Evolutionary conservation across 768 basidiomycete species (phyloP).

Genomic region (Inosperma sp.): DNA sequence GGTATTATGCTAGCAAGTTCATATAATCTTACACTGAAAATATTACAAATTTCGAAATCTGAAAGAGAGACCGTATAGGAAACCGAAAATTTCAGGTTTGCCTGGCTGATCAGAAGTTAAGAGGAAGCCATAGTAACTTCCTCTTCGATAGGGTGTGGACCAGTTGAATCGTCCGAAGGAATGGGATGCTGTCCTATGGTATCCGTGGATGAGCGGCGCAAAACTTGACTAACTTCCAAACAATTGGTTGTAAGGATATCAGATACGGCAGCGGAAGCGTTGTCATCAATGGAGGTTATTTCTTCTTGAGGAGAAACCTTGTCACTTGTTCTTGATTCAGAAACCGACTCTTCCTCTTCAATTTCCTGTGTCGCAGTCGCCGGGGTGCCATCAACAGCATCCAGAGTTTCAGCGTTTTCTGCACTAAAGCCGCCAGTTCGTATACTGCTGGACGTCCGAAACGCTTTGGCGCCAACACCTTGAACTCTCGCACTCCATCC

Average conservation of each 20-base stretch:
- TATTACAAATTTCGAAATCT: too few relatives aligned
- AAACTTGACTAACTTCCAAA: neutral
- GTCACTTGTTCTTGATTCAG: neutral
- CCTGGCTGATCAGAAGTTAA: neutral
- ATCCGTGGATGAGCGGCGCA: conserved; percentile 22
- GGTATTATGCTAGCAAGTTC: too few relatives aligned
- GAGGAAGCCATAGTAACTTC: neutral
- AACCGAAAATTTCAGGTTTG: too few relatives aligned
- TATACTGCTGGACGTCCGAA: conserved; percentile 58
- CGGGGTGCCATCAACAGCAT: conserved; percentile 24
- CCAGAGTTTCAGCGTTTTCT: conserved; percentile 37
- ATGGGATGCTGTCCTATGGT: conserved; percentile 20
- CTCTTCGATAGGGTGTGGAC: neutral
- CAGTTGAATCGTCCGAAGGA: neutral
- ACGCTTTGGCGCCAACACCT: conserved; percentile 47
- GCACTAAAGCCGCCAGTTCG: conserved; percentile 53
- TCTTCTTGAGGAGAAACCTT: neutral
- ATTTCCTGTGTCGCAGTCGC: conserved; percentile 17
- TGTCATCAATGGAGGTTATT: neutral
- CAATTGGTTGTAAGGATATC: neutral
- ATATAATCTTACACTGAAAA: too few relatives aligned
- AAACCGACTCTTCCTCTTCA: conserved; percentile 11
- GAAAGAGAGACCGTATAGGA: too few relatives aligned
- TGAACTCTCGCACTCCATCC: conserved; percentile 79
- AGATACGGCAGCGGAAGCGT: neutral